Percentiles rank a stretch among this genome's conserved stretches.
These are phyloP conservation scores for Dichotomocladium elegans DNA, from an alignment of 371 early-diverging fungal genomes.

Conservation along the genomic window DNA sequence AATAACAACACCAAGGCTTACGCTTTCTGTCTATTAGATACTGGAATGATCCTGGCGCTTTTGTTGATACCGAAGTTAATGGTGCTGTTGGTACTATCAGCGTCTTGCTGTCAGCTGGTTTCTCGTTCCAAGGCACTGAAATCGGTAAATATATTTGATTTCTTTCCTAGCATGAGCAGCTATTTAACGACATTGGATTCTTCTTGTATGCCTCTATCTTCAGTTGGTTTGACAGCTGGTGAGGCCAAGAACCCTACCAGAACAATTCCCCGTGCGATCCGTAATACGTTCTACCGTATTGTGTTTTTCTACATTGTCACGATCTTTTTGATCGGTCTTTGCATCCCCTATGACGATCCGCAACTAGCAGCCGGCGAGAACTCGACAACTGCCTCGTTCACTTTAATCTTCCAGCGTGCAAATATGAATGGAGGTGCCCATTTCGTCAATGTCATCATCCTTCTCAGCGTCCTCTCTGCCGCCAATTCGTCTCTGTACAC, in stretches of 20 bases:
- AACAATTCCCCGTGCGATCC: constrained; percentile 68
- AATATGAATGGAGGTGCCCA: constrained; percentile 62
- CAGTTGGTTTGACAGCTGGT: constrained; percentile 58
- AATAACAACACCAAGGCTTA: too few relatives aligned
- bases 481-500: constrained; percentile 67
- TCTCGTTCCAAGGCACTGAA: constrained; percentile 83
- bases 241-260: constrained; percentile 61
- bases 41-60: constrained; percentile 73
- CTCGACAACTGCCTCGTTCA: constrained; percentile 56
- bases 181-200: too few relatives aligned
- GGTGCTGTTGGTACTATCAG: constrained; percentile 66
- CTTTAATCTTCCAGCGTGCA: constrained; percentile 60
- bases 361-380: constrained; percentile 28
- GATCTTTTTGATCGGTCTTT: constrained; percentile 62
- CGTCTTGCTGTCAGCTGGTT: constrained; percentile 75
- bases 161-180: too few relatives aligned
- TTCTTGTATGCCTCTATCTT: too few relatives aligned
- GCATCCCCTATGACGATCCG: constrained; percentile 52
- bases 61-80: constrained; percentile 49
- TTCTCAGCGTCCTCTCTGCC: constrained; percentile 60
- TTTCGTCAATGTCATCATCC: constrained; percentile 67
- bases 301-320: constrained; percentile 68
- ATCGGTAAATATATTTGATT: constrained; percentile 30
- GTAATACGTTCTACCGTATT: constrained; percentile 68
- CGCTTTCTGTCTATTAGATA: constrained; percentile 24